Percentiles rank a stretch among this genome's conserved stretches.
Conservation (phyloP, 257 asterid species). For the Scutellaria baicalensis region DNA sequence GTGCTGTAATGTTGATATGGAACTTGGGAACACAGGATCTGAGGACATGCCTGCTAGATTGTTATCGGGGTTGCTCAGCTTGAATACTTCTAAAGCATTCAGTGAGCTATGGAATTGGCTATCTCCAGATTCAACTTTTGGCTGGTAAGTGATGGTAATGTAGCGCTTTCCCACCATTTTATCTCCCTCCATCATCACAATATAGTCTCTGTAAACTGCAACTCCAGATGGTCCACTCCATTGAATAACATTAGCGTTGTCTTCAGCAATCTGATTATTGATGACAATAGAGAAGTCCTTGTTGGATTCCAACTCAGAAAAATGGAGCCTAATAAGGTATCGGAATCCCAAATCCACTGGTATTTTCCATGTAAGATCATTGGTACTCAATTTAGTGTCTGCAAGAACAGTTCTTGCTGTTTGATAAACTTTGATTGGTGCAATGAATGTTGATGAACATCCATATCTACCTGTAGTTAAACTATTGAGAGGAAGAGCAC, state of each 20-base stretch:
- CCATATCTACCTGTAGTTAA: conserved; percentile 13
- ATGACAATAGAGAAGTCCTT: conserved; percentile 31
- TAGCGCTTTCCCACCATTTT: conserved; percentile 28
- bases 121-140: conserved; percentile 14
- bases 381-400: conserved; percentile 1
- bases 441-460: conserved; percentile 16
- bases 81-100: conserved; percentile 54
- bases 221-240: conserved; percentile 27
- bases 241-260: conserved; percentile 23
- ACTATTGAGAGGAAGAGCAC: conserved; percentile 23
- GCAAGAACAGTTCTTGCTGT: conserved; percentile 31
- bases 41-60: conserved; percentile 37
- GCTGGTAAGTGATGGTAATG: conserved; percentile 37
- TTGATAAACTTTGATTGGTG: conserved; percentile 40
- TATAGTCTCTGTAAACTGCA: conserved; percentile 44
- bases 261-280: conserved; percentile 45
- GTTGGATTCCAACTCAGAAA: conserved; percentile 26
- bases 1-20: conserved; percentile 10
- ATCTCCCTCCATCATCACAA: conserved; percentile 59
- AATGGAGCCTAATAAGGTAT: conserved; percentile 62
- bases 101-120: conserved; percentile 20
- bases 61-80: conserved; percentile 65
- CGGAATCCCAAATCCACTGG: conserved; percentile 57
- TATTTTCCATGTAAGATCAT: conserved; percentile 43
- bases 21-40: not conserved